phyloP scores from a whole-genome alignment of 163 green algal genomes.

The Trebouxia gelatinosa region DNA sequence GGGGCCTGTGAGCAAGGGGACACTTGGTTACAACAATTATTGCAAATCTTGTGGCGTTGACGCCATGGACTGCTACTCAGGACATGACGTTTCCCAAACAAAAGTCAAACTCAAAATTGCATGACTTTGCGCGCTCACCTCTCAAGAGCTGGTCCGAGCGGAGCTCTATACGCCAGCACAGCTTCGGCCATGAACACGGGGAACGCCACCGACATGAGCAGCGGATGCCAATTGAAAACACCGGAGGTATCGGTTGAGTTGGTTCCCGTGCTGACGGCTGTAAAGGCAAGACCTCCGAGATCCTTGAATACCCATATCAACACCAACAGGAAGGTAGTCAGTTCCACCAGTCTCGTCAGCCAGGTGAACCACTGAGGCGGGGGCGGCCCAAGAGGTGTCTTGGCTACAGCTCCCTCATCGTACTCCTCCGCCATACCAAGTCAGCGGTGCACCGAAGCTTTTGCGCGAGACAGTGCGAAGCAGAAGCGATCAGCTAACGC shows the following conservation, averaged over 20 bases:
- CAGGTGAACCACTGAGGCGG: constrained; percentile 6
- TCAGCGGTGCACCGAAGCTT: too few species aligned
- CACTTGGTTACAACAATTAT: too few species aligned
- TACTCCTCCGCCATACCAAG: too few species aligned
- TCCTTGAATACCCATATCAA: constrained; percentile 41
- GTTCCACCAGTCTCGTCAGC: constrained; percentile 24
- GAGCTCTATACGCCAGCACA: constrained; percentile 61
- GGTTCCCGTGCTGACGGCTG: background rate
- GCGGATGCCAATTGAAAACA: constrained; percentile 79
- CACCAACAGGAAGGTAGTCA: constrained; percentile 27
- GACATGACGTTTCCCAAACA: too few species aligned
- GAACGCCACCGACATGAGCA: constrained; percentile 67
- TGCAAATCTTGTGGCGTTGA: too few species aligned
- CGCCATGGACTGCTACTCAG: too few species aligned
- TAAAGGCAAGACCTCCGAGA: constrained; percentile 48
- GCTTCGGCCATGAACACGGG: constrained; percentile 72
- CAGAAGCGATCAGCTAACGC: too few species aligned
- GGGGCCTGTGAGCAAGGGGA: constrained; percentile 41
- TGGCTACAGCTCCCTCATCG: constrained; percentile 9
- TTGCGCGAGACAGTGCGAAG: too few species aligned
- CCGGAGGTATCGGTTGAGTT: constrained; percentile 53
- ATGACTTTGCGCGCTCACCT: constrained; percentile 46
- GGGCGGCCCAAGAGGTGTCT: constrained; percentile 2
- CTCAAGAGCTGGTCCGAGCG: constrained; percentile 38
- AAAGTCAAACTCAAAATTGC: too few species aligned